These are phyloP conservation scores for Russula brevipes DNA, from an alignment of 768 basidiomycete species.

Conservation along the genomic window DNA sequence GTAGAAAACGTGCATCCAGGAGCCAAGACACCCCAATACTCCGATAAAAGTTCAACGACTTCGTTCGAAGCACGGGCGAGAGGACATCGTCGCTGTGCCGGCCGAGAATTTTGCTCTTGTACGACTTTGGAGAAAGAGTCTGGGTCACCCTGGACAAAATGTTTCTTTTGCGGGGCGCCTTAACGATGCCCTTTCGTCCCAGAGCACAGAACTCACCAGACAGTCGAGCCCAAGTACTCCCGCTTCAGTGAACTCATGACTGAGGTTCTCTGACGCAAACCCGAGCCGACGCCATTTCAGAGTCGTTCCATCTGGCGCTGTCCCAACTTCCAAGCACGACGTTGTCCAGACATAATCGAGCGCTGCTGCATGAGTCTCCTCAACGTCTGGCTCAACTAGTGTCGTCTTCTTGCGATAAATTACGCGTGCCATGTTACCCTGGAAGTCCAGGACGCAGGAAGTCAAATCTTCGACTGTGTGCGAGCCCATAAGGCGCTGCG, in stretches of 20 bases:
- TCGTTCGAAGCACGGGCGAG: conserved; percentile 81
- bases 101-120: conserved; percentile 73
- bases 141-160: conserved; percentile 62
- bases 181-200: not conserved
- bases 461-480: conserved; percentile 77
- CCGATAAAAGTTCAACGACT: conserved; percentile 75
- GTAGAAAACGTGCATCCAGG: conserved; percentile 61
- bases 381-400: conserved; percentile 61
- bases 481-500: conserved; percentile 74
- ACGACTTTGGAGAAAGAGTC: conserved; percentile 77
- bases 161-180: conserved; percentile 39
- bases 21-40: conserved; percentile 81
- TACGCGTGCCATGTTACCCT: conserved; percentile 76
- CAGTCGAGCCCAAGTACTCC: conserved; percentile 81
- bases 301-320: conserved; percentile 43
- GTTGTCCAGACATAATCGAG: conserved; percentile 66
- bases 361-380: conserved; percentile 50
- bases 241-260: conserved; percentile 69
- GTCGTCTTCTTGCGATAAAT: conserved; percentile 79
- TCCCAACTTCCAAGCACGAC: conserved; percentile 51
- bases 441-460: conserved; percentile 82
- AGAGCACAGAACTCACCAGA: conserved; percentile 44
- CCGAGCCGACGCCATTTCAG: conserved; percentile 77
- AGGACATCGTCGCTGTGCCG: conserved; percentile 71
- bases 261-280: conserved; percentile 68